phyloP scores from a whole-genome alignment of 2,329 filamentous ascomycete species.

The Neofusicoccum cordaticola region DNA sequence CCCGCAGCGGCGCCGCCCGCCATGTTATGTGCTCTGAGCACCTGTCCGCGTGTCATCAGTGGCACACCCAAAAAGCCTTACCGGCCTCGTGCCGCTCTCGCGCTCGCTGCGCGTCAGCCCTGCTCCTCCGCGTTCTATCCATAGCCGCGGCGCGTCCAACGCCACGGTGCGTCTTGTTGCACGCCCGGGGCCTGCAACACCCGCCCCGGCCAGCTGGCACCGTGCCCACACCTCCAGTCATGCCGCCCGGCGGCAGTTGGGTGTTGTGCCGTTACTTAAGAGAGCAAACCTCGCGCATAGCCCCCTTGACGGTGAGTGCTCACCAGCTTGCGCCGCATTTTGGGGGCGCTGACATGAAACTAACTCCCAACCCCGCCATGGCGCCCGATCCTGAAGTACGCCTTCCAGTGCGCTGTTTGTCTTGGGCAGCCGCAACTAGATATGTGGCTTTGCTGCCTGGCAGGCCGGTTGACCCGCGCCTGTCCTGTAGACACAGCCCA shows the following conservation, averaged over 20 bases:
- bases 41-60: neutral
- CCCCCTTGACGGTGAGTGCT: neutral
- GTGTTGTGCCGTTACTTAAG: neutral
- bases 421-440: neutral
- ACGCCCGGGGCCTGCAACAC: too few species aligned
- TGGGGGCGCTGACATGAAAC: neutral
- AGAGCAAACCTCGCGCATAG: conserved; percentile 3
- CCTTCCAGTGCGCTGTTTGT: neutral
- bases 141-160: neutral
- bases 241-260: neutral
- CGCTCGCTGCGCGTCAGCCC: conserved; percentile 3
- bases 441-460: conserved; percentile 5
- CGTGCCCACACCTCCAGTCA: neutral
- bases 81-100: neutral
- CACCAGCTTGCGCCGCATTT: neutral
- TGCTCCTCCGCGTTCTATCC: neutral
- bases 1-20: neutral
- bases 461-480: neutral
- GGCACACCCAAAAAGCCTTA: neutral
- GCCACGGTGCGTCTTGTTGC: neutral
- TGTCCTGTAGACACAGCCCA: neutral
- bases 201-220: neutral
- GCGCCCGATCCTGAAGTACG: neutral
- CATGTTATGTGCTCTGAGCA: neutral
- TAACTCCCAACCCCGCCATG: neutral